Conservation (phyloP, 1,284 basidiomycete genomes). For the Peniophora sp. region DNA sequence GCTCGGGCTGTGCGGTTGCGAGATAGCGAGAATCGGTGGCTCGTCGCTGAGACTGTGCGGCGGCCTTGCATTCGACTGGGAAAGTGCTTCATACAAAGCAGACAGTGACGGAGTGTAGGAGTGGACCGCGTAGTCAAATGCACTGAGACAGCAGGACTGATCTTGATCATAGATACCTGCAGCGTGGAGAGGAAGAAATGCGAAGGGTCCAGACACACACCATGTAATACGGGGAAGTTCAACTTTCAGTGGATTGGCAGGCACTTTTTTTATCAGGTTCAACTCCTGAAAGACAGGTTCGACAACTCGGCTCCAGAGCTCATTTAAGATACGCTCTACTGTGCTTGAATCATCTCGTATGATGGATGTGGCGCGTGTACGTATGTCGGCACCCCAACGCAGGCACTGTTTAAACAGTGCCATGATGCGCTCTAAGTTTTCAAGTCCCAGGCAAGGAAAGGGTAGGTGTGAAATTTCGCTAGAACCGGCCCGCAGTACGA, state of each 20-base stretch:
- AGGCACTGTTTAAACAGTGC: background rate
- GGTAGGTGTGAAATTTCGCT: background rate
- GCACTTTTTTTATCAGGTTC: background rate
- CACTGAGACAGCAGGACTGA: background rate
- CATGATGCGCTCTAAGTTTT: background rate
- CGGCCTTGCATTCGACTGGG: background rate
- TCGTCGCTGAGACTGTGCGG: background rate
- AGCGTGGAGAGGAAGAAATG: constrained; percentile 16
- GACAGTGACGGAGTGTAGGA: constrained; percentile 16
- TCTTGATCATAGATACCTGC: constrained; percentile 10
- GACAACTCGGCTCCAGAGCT: background rate
- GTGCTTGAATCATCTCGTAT: background rate
- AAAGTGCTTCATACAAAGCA: background rate
- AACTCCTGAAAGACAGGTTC: background rate
- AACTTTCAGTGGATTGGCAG: background rate
- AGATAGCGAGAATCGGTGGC: background rate
- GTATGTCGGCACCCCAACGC: background rate
- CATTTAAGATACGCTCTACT: background rate
- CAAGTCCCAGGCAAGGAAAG: background rate
- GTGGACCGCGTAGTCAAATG: constrained; percentile 12
- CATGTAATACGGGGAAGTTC: constrained; percentile 12
- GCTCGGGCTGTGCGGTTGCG: background rate
- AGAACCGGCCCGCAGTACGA: background rate
- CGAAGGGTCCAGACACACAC: constrained; percentile 15
- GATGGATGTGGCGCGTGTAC: background rate